These are phyloP conservation scores for Leccinum ochraceum DNA, from an alignment of 768 basidiomycete species.

Conservation along the genomic window DNA sequence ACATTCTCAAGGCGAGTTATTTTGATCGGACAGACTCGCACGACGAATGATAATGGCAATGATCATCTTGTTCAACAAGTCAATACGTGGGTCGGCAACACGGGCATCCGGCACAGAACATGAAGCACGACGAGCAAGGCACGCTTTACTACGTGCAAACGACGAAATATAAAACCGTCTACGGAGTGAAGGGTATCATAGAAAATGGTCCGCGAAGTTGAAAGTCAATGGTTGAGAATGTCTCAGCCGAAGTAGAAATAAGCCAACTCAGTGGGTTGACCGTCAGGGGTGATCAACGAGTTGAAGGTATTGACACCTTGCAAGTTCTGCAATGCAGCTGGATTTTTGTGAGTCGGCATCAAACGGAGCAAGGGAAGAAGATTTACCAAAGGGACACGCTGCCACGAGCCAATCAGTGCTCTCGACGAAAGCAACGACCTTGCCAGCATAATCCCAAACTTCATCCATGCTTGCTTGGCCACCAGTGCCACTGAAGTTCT, in stretches of 20 bases:
- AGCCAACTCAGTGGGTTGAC: slow-evolving; percentile 54
- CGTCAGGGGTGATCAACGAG: slow-evolving; percentile 45
- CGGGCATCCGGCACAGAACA: slow-evolving; percentile 26
- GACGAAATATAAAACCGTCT: slow-evolving; percentile 10
- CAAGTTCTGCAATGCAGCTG: slow-evolving; percentile 55
- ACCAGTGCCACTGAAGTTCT: slow-evolving; percentile 54
- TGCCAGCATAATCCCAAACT: slow-evolving; percentile 47
- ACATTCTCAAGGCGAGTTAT: not conserved
- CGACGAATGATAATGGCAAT: not conserved
- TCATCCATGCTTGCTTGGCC: slow-evolving; percentile 38
- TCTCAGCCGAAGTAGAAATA: slow-evolving; percentile 41
- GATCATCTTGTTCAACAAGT: slow-evolving; percentile 28
- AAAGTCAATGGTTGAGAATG: not conserved
- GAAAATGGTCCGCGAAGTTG: slow-evolving; percentile 7
- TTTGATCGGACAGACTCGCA: slow-evolving; percentile 2
- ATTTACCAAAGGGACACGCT: slow-evolving; percentile 65
- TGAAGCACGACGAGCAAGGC: slow-evolving; percentile 11
- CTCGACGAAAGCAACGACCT: slow-evolving; percentile 45
- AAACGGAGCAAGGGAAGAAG: not conserved
- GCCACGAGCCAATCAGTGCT: slow-evolving; percentile 31
- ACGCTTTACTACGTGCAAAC: slow-evolving; percentile 4
- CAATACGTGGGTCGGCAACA: slow-evolving; percentile 12
- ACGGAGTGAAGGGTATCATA: slow-evolving; percentile 22
- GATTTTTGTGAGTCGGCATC: slow-evolving; percentile 10
- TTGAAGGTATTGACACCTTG: slow-evolving; percentile 55